Evolutionary conservation across 805 yeast genomes (phyloP).

Genomic region (Pichia deserticola): DNA sequence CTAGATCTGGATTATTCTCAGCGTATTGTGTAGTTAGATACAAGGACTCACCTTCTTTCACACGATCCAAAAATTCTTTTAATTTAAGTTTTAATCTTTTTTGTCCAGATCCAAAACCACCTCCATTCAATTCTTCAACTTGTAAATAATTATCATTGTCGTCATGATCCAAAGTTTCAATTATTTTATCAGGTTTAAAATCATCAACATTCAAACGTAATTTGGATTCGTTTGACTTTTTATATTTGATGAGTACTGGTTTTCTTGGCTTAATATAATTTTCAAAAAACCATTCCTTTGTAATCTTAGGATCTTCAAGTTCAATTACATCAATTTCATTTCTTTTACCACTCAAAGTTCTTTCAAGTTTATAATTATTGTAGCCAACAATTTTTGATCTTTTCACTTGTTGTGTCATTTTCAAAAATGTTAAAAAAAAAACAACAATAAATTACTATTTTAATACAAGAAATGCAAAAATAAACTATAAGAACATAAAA

Average conservation of each 20-base stretch:
- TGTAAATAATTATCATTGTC: conserved; percentile 28
- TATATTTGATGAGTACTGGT: conserved; percentile 9
- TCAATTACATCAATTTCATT: conserved; percentile 7
- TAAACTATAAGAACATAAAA: too few species aligned
- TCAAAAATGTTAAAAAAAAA: too few species aligned
- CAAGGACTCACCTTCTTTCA: conserved; percentile 33
- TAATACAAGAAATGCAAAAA: too few species aligned
- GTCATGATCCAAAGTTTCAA: conserved; percentile 7
- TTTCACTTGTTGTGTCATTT: not conserved
- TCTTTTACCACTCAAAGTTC: not conserved
- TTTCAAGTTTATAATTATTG: conserved; percentile 3
- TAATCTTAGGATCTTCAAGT: conserved; percentile 6
- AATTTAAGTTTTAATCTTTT: conserved; percentile 45
- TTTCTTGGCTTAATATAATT: conserved; percentile 11
- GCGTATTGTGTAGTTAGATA: conserved; percentile 67
- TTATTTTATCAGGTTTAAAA: conserved; percentile 8
- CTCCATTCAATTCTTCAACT: conserved; percentile 49
- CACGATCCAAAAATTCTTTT: conserved; percentile 37
- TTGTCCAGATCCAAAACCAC: conserved; percentile 66
- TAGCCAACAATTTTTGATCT: conserved; percentile 5
- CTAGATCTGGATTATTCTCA: conserved; percentile 34
- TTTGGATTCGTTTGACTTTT: not conserved
- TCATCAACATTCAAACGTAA: conserved; percentile 2
- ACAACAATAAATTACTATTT: too few species aligned
- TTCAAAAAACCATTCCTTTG: conserved; percentile 11